Percentiles rank a stretch among this genome's conserved stretches.
phyloP scores from a whole-genome alignment of 208 protist genomes.

The Phytomonas francai region DNA sequence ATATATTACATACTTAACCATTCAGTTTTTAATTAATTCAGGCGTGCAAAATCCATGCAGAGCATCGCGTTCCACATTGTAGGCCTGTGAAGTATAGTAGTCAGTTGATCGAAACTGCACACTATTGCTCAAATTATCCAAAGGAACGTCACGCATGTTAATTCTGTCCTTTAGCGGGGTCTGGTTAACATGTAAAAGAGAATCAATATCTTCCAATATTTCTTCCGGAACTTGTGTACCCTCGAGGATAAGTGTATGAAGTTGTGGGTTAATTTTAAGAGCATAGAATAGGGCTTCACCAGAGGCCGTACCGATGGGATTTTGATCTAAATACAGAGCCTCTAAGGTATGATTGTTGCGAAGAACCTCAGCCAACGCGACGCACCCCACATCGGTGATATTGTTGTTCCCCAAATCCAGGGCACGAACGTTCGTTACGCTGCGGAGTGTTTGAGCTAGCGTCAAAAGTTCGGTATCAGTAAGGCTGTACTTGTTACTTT shows the following conservation, averaged over 20 bases:
- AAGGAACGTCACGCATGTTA: constrained; percentile 37
- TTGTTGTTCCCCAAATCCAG: constrained; percentile 73
- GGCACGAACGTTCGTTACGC: constrained; percentile 33
- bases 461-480: constrained; percentile 59
- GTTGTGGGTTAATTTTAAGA: constrained; percentile 69
- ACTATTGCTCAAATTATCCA: constrained; percentile 50
- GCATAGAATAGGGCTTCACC: constrained; percentile 69
- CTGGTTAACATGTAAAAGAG: constrained; percentile 80
- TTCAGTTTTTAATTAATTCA: neutral
- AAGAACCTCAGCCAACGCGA: constrained; percentile 71
- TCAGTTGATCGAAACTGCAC: constrained; percentile 69
- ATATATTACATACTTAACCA: neutral
- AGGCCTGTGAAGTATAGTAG: constrained; percentile 47
- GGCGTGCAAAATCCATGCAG: constrained; percentile 26
- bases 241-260: constrained; percentile 55
- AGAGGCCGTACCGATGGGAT: constrained; percentile 51
- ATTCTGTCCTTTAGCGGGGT: constrained; percentile 30
- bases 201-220: constrained; percentile 60
- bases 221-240: constrained; percentile 48
- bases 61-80: constrained; percentile 42
- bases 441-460: constrained; percentile 41
- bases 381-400: constrained; percentile 64
- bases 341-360: constrained; percentile 62
- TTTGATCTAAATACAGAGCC: constrained; percentile 66
- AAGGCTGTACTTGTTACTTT: constrained; percentile 30